Conservation (phyloP, 2,329 filamentous ascomycete species). For the Elsinoe fawcettii region DNA sequence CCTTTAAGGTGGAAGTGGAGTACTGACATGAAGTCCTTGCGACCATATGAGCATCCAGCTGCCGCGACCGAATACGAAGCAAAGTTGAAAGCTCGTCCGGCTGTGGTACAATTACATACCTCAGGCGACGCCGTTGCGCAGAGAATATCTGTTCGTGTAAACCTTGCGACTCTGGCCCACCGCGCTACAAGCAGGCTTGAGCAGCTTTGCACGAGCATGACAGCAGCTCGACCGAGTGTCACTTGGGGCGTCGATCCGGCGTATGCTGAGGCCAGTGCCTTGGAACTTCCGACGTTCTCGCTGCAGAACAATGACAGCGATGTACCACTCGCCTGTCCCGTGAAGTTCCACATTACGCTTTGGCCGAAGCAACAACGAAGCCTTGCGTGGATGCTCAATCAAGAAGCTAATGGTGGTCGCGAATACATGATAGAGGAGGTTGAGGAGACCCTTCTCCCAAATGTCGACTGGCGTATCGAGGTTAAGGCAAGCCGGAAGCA, state of each 20-base stretch:
- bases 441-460: slow-evolving; percentile 46
- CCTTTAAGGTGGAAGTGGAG: slow-evolving; percentile 32
- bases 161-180: slow-evolving; percentile 26
- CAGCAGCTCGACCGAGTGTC: background rate
- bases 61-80: slow-evolving; percentile 46
- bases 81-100: slow-evolving; percentile 44
- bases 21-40: slow-evolving; percentile 27
- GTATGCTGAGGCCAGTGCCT: slow-evolving; percentile 34
- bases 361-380: slow-evolving; percentile 48
- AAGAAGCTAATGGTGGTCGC: slow-evolving; percentile 39
- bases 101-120: slow-evolving; percentile 16
- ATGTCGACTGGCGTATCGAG: slow-evolving; percentile 48
- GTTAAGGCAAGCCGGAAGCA: slow-evolving; percentile 39
- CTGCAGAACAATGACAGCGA: slow-evolving; percentile 37
- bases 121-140: slow-evolving; percentile 10
- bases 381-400: slow-evolving; percentile 52
- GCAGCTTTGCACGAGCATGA: slow-evolving; percentile 19
- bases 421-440: slow-evolving; percentile 47
- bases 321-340: slow-evolving; percentile 23
- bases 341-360: slow-evolving; percentile 34
- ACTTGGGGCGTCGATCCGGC: slow-evolving; percentile 3
- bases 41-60: slow-evolving; percentile 44
- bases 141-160: slow-evolving; percentile 22
- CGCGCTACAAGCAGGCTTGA: slow-evolving; percentile 22
- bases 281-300: slow-evolving; percentile 35